These are phyloP conservation scores for Sarcodon aspratus DNA, from an alignment of 768 basidiomycete genomes.

Conservation along the genomic window DNA sequence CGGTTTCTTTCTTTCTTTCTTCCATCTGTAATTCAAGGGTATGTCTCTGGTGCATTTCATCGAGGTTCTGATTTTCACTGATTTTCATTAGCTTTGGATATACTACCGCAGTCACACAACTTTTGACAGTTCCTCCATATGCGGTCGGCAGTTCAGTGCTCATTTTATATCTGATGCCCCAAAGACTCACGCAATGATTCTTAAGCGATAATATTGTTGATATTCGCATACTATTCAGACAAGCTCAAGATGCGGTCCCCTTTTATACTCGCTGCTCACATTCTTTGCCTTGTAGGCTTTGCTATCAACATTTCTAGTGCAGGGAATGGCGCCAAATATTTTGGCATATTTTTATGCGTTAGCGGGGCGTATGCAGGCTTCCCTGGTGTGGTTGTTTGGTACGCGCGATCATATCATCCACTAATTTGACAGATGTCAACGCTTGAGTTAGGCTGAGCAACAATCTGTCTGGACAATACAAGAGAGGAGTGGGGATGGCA, in stretches of 20 bases:
- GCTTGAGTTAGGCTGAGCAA: constrained; percentile 44
- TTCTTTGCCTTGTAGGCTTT: constrained; percentile 46
- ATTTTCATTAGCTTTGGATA: constrained; percentile 48
- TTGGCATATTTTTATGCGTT: constrained; percentile 61
- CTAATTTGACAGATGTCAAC: background rate
- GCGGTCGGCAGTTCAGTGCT: constrained; percentile 50
- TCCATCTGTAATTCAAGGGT: too few species aligned
- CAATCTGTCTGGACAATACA: constrained; percentile 59
- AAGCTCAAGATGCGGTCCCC: constrained; percentile 39
- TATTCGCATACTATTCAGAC: constrained; percentile 50
- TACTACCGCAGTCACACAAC: constrained; percentile 41
- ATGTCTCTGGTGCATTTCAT: too few species aligned
- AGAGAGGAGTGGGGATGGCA: constrained; percentile 58
- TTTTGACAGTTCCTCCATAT: constrained; percentile 62
- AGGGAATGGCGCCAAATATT: constrained; percentile 48
- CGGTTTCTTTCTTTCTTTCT: constrained; percentile 63
- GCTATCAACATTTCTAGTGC: constrained; percentile 49
- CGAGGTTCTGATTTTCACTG: too few species aligned
- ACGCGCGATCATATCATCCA: constrained; percentile 6
- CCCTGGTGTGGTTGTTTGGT: constrained; percentile 57
- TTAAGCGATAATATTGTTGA: constrained; percentile 33
- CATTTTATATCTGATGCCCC: too few species aligned
- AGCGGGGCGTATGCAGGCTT: constrained; percentile 49
- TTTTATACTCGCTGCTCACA: constrained; percentile 42
- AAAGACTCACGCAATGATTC: background rate